Conservation (phyloP, 805 yeast genomes). For the Metschnikowia amazonensis region DNA sequence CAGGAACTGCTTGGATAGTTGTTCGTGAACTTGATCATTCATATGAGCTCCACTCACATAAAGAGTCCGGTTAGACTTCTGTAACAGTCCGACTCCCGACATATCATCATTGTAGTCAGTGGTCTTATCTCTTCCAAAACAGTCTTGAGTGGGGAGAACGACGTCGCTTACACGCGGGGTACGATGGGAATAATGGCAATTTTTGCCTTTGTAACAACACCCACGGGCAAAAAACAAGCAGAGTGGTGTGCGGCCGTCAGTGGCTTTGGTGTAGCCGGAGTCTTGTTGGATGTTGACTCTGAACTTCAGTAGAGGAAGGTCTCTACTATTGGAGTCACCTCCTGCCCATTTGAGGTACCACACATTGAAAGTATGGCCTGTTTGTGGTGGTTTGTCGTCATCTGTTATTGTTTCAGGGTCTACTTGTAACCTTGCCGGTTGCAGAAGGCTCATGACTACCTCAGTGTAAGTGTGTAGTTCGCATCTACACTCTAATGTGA, state of each 20-base stretch:
- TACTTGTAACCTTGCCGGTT: constrained; percentile 73
- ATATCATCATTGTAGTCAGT: constrained; percentile 83
- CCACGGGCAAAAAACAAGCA: constrained; percentile 91
- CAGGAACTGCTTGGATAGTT: constrained; percentile 45
- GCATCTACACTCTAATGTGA: not conserved
- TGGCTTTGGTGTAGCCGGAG: constrained; percentile 73
- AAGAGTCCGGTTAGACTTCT: constrained; percentile 63
- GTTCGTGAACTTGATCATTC: constrained; percentile 36
- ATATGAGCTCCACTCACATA: constrained; percentile 62
- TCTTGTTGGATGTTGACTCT: constrained; percentile 60
- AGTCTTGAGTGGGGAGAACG: constrained; percentile 65
- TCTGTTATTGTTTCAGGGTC: constrained; percentile 54
- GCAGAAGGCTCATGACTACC: constrained; percentile 3
- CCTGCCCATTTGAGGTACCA: constrained; percentile 93
- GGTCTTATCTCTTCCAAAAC: constrained; percentile 89
- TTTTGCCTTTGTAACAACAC: constrained; percentile 71
- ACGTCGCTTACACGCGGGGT: constrained; percentile 61
- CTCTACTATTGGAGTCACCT: constrained; percentile 46
- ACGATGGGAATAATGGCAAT: constrained; percentile 76
- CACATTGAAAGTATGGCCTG: constrained; percentile 75
- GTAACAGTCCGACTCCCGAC: constrained; percentile 88
- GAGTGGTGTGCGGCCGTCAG: constrained; percentile 44
- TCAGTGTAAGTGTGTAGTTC: not conserved
- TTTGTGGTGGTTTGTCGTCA: constrained; percentile 69
- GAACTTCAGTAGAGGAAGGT: constrained; percentile 51